A percentile compares a stretch with the other conserved stretches of the same genome.
phyloP scores from a whole-genome alignment of 2,329 filamentous ascomycete genomes.

The Fusarium oligoseptatum region DNA sequence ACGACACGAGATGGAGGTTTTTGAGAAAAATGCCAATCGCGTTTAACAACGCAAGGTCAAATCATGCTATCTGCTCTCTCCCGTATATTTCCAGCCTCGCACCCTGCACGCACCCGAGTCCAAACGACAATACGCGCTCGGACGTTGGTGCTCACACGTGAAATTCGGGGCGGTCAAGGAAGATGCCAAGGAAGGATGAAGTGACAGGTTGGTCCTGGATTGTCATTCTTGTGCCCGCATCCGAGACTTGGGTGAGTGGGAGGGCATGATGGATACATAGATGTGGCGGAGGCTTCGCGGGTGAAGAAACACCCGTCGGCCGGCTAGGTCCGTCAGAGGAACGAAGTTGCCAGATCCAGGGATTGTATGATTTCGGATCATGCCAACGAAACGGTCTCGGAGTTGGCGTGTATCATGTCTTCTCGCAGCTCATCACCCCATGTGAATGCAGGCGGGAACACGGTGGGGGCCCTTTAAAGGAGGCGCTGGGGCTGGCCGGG shows the following conservation, averaged over 20 bases:
- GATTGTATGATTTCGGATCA: conserved; percentile 39
- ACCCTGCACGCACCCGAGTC: conserved; percentile 15
- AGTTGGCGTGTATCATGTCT: conserved; percentile 29
- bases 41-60: conserved; percentile 21
- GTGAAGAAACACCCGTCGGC: neutral
- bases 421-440: conserved; percentile 31
- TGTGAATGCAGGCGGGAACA: conserved; percentile 29
- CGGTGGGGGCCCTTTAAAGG: conserved; percentile 21
- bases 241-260: neutral
- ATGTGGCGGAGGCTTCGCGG: conserved; percentile 7
- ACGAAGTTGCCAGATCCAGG: neutral
- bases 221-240: neutral
- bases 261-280: conserved; percentile 5
- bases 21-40: conserved; percentile 14
- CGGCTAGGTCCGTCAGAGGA: conserved; percentile 10
- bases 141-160: conserved; percentile 24
- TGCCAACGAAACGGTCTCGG: conserved; percentile 27
- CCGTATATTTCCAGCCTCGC: conserved; percentile 22
- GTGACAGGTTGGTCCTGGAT: neutral
- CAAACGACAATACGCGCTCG: conserved; percentile 18
- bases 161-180: conserved; percentile 22
- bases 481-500: conserved; percentile 27
- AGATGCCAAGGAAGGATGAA: neutral
- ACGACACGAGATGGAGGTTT: conserved; percentile 25
- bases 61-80: conserved; percentile 24